Conservation (phyloP, 2,329 filamentous ascomycete species). For the Orbilia blumenaviensis region DNA sequence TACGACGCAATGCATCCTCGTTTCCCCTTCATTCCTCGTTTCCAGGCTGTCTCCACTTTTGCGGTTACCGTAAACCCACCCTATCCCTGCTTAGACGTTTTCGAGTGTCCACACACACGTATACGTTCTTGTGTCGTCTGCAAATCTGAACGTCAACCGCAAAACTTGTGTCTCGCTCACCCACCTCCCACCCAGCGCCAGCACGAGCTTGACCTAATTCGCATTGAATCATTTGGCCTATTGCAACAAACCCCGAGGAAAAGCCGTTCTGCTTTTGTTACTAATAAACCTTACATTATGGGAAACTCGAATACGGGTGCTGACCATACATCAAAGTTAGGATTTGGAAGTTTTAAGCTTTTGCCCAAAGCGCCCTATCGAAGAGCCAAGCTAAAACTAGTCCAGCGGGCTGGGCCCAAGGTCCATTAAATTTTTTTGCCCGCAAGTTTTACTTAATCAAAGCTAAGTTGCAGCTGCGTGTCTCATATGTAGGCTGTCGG, state of each 20-base stretch:
- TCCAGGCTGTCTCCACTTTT: constrained; percentile 2
- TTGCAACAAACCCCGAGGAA: constrained; percentile 11
- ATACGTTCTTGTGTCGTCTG: background rate
- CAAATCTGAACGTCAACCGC: background rate
- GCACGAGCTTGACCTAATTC: background rate
- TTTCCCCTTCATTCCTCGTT: background rate
- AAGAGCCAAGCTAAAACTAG: constrained; percentile 19
- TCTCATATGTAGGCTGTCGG: constrained; percentile 15
- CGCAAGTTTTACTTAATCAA: background rate
- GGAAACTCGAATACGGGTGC: constrained; percentile 22
- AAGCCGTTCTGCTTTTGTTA: background rate
- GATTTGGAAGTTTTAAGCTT: constrained; percentile 33
- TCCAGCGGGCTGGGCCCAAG: constrained; percentile 33
- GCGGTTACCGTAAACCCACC: background rate
- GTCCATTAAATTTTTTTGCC: constrained; percentile 14
- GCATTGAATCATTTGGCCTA: background rate
- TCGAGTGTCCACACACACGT: background rate
- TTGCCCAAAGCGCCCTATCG: constrained; percentile 26
- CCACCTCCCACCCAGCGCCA: background rate
- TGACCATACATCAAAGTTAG: constrained; percentile 28
- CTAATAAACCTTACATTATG: constrained; percentile 17
- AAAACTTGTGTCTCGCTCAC: constrained; percentile 1
- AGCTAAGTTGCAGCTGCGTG: constrained; percentile 14
- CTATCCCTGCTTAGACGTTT: constrained; percentile 4
- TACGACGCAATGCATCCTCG: constrained; percentile 1